phyloP scores from a whole-genome alignment of 2,329 filamentous ascomycete genomes.

The Colletotrichum tropicale region DNA sequence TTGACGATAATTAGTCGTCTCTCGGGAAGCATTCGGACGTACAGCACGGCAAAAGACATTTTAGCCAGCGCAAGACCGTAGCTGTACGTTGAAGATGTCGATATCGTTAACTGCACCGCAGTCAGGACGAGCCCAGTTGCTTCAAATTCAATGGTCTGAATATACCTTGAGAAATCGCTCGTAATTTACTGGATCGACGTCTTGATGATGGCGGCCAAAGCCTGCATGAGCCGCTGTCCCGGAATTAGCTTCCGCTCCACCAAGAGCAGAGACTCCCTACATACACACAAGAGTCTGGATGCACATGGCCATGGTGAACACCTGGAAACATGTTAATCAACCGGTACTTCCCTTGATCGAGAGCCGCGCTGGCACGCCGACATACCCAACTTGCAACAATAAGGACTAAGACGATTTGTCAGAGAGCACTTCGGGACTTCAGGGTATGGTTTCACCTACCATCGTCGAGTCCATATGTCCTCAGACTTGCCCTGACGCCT shows the following conservation, averaged over 20 bases:
- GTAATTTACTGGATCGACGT: neutral
- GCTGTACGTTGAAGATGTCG: constrained; percentile 31
- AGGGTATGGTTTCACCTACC: neutral
- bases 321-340: neutral
- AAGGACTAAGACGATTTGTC: neutral
- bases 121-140: neutral
- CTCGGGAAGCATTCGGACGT: constrained; percentile 32
- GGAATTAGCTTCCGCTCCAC: neutral
- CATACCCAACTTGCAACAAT: neutral
- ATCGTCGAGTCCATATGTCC: neutral
- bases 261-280: neutral
- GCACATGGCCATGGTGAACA: neutral
- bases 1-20: constrained; percentile 28
- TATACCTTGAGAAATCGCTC: neutral
- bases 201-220: neutral
- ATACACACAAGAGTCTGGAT: neutral
- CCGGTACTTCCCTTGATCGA: neutral
- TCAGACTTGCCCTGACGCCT: neutral
- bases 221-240: neutral
- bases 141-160: accelerated
- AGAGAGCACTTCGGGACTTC: neutral
- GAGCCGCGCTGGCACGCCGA: neutral
- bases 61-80: constrained; percentile 32
- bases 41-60: constrained; percentile 35
- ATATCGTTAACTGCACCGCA: constrained; percentile 8